phyloP scores from a whole-genome alignment of 805 yeast genomes.

The Candida verbasci region DNA sequence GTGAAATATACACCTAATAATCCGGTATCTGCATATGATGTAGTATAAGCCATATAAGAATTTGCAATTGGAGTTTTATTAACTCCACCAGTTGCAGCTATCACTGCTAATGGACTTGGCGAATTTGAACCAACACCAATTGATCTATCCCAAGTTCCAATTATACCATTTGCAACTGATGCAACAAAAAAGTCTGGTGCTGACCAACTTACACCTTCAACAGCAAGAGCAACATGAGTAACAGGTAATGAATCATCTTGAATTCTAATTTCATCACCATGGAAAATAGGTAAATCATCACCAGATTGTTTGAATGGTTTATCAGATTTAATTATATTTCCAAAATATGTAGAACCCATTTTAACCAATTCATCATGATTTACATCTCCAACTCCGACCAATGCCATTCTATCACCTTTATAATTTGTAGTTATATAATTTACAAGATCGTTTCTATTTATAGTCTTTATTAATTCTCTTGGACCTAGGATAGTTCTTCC shows the following conservation, averaged over 20 bases:
- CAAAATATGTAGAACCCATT: slow-evolving; percentile 73
- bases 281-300: slow-evolving; percentile 71
- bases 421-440: slow-evolving; percentile 81
- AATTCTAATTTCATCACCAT: slow-evolving; percentile 81
- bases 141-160: slow-evolving; percentile 97
- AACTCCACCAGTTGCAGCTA: slow-evolving; percentile 55
- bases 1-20: slow-evolving; percentile 95
- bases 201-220: slow-evolving; percentile 98
- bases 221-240: slow-evolving; percentile 88
- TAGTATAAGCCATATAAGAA: slow-evolving; percentile 93
- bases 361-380: slow-evolving; percentile 79
- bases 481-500: slow-evolving; percentile 98
- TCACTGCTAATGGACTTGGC: slow-evolving; percentile 79
- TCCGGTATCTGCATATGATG: slow-evolving; percentile 96
- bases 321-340: slow-evolving; percentile 56
- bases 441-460: slow-evolving; percentile 70
- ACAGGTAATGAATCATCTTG: slow-evolving; percentile 80
- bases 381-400: slow-evolving; percentile 95
- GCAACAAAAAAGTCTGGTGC: slow-evolving; percentile 95
- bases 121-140: slow-evolving; percentile 78
- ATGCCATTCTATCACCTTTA: slow-evolving; percentile 94
- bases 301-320: slow-evolving; percentile 72
- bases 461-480: slow-evolving; percentile 76
- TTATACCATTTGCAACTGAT: slow-evolving; percentile 91
- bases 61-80: slow-evolving; percentile 72